Evolutionary conservation across 441 rosid species (phyloP), one percentile per base, ranked within the genome.

Genomic region (Jatropha multifida): DNA sequence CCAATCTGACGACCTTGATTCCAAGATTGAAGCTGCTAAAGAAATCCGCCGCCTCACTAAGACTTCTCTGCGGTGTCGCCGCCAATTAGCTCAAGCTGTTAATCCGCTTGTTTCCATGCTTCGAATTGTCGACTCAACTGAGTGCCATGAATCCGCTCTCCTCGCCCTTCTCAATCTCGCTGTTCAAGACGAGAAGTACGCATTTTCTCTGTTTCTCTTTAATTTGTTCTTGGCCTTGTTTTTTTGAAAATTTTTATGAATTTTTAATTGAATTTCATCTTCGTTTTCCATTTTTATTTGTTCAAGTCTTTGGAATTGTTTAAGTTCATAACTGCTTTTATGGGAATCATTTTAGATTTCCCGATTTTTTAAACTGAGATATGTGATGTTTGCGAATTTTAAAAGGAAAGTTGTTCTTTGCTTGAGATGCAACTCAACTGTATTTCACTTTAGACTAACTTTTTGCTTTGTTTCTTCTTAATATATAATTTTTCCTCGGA

Each of bases 121-220:
- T 68, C 81, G 83, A 49, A 41, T 71, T 27, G 51, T 54, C 41
- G 86, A 83, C 71, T 85, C 88, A 0, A 81, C 81, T 18, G 86
- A 85, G 69, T 81, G 85, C 32, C 79, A 81, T 65, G 92, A 90
- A 77, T 86, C 97, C 7, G 98, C 97, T 46, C 84, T 93, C 13
- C 92, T 92, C 54, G 98, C 99, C 40, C 97, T 96, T 40, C 94
- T 93, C 73, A 96, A 96, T 78, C 97, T 96, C 40, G 98, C 97
- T 79, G 98, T 94, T 70, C 90, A 93, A 83, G 97, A 96, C 71
- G 98, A 94, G 78, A 89, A 78, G 99, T 96, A 90, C 23, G 85
- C 73, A 62, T 37, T 48, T 38, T 59, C 66, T 67, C 72, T 46
- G 7, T 32, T 55, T 44, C 9, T 46, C 3, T 42, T 12, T 69